Base-by-base conservation (phyloP, 371 early-diverging fungal species). In the Homolaphlyctis polyrhiza region DNA sequence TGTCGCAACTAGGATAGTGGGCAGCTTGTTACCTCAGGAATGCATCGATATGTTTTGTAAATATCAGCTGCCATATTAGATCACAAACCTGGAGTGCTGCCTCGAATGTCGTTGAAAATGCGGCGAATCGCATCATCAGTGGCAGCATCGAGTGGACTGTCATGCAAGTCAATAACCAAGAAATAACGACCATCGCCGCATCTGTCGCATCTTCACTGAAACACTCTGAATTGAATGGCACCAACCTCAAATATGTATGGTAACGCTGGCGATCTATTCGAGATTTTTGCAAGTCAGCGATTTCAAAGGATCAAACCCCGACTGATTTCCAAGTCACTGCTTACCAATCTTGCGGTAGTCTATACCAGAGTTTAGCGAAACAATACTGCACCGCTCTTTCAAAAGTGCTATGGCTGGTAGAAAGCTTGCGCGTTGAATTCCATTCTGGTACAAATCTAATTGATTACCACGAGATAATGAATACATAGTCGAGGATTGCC, bases 401-500 rank as follows among this genome's bases (percentile, higher is more conserved):
- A 97, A 64, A 34, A 95, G 71, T 2, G 88, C 90, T 51, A 97
- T 97, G 59, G 92, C 89, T 0, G 96, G 96, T 54, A 96, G 35
- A 65, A 96, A 96, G 61, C 90, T 89, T 62, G 84, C 75, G 45
- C 98, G 83, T 70, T 96, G 96, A 36, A 97, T 90, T 21, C 98
- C 98, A 67, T 95, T 95, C 75, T 89, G 86, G 80, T 96, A 97
- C 48, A 97, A 79, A 43, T 95, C 89, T 74, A 55, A 16, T n/a
- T n/a, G n/a, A n/a, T n/a, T n/a, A n/a, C n/a, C n/a, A n/a, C n/a
- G 34, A 47, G 2, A 23, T 47, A 52, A 3, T 3, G 4, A 45
- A 28, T 30, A 16, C 23, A 33, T 14, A 6, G 47, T 23, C 25
- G 48, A 16, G 2, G 11, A 47, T 29, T 28, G 35, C 27, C 61